These are phyloP conservation scores for Monosporascus cannonballus DNA, from an alignment of 2,329 filamentous ascomycete genomes.

Conservation along the genomic window DNA sequence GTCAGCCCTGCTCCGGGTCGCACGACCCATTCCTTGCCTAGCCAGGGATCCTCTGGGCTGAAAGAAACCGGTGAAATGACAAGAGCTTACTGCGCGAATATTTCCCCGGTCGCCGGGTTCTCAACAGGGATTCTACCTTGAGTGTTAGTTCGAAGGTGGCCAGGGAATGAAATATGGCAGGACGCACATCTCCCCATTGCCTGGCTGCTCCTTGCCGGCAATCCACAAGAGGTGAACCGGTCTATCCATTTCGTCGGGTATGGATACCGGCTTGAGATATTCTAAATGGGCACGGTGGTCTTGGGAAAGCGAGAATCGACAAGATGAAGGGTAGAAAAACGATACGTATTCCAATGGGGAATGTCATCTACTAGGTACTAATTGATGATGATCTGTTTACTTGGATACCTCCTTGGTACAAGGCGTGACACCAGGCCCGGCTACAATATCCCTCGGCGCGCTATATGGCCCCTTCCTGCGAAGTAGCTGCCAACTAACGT, in stretches of 20 bases:
- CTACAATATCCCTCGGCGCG: too few relatives aligned
- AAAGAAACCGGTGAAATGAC: too few relatives aligned
- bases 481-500: too few relatives aligned
- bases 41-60: not conserved
- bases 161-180: conserved; percentile 5
- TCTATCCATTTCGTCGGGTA: conserved; percentile 9
- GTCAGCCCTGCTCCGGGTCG: conserved; percentile 1
- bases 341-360: too few relatives aligned
- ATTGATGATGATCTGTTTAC: too few relatives aligned
- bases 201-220: conserved; percentile 32
- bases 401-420: too few relatives aligned
- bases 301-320: not conserved
- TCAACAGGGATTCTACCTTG: conserved; percentile 42
- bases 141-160: conserved; percentile 7
- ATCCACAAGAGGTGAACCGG: conserved; percentile 30
- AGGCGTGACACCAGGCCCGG: too few relatives aligned
- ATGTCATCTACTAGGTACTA: too few relatives aligned
- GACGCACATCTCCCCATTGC: conserved; percentile 40
- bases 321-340: too few relatives aligned
- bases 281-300: not conserved
- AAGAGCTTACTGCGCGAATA: conserved; percentile 41
- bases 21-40: not conserved
- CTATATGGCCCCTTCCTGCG: too few relatives aligned
- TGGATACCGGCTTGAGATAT: not conserved
- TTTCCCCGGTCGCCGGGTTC: conserved; percentile 45